These are phyloP conservation scores for Sherardia arvensis DNA, from an alignment of 257 asterid species.

Conservation along the genomic window DNA sequence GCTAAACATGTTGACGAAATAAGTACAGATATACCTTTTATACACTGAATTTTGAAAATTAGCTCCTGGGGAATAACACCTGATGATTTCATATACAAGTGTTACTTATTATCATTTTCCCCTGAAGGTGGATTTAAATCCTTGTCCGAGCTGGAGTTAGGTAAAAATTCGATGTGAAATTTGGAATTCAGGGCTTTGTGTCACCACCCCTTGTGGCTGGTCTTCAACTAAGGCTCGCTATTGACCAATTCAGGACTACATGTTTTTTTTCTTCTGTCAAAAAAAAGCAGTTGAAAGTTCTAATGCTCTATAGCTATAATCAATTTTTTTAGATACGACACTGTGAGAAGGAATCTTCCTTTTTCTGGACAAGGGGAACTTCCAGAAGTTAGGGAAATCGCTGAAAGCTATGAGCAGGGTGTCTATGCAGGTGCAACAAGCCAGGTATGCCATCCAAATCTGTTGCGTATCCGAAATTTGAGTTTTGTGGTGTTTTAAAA, in stretches of 20 bases:
- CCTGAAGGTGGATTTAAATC: no score
- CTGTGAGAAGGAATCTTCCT: no score
- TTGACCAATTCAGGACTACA: neutral
- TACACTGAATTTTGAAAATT: neutral
- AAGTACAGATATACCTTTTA: no score
- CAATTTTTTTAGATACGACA: no score
- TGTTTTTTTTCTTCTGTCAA: neutral
- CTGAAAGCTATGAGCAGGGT: no score
- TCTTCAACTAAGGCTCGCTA: neutral
- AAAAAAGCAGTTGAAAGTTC: neutral
- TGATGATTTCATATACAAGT: neutral
- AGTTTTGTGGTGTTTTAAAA: no score
- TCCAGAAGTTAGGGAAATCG: no score
- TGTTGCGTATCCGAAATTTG: no score
- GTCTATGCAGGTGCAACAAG: no score
- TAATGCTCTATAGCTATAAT: neutral
- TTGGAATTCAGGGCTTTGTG: neutral
- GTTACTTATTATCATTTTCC: neutral
- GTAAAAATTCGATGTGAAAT: neutral
- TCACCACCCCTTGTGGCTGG: neutral
- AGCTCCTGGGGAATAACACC: neutral
- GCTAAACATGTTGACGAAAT: neutral
- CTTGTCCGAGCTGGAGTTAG: neutral
- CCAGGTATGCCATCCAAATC: no score
- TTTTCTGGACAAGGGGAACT: no score